These are phyloP conservation scores for Scutellaria barbata DNA, from an alignment of 257 asterid genomes.

Conservation along the genomic window DNA sequence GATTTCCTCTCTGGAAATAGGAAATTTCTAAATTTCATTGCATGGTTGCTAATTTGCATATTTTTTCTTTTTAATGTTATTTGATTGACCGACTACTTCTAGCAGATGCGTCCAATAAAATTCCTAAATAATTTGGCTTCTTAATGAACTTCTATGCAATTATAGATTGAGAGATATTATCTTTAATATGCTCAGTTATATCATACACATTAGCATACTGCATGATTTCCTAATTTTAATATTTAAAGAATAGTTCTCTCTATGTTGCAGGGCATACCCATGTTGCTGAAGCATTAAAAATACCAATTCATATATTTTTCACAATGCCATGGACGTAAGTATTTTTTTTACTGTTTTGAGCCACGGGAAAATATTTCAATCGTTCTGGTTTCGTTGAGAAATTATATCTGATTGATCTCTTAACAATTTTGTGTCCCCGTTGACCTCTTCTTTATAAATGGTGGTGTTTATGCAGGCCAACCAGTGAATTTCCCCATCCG, in stretches of 20 bases:
- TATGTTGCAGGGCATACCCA: constrained; percentile 81
- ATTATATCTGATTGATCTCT: constrained; percentile 14
- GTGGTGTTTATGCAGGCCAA: constrained; percentile 65
- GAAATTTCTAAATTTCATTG: background rate
- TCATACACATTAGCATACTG: background rate
- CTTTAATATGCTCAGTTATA: background rate
- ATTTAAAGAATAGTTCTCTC: constrained; percentile 1
- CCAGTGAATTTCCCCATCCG: constrained; percentile 98
- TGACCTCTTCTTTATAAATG: constrained; percentile 27
- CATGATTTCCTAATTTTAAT: background rate
- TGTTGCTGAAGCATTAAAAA: constrained; percentile 87
- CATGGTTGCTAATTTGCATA: constrained; percentile 19
- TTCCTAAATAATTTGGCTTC: background rate
- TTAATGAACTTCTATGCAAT: background rate
- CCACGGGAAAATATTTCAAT: too few relatives aligned
- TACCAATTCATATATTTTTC: constrained; percentile 92
- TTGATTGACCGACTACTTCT: constrained; percentile 5
- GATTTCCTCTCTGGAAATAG: constrained; percentile 10
- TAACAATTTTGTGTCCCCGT: background rate
- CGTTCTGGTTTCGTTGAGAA: constrained; percentile 35
- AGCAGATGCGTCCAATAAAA: background rate
- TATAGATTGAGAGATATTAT: background rate
- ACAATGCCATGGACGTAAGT: constrained; percentile 99
- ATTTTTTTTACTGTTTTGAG: constrained; percentile 39
- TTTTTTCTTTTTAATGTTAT: background rate